Base-by-base conservation (phyloP, 768 basidiomycete genomes). In the Pholiota molesta region DNA sequence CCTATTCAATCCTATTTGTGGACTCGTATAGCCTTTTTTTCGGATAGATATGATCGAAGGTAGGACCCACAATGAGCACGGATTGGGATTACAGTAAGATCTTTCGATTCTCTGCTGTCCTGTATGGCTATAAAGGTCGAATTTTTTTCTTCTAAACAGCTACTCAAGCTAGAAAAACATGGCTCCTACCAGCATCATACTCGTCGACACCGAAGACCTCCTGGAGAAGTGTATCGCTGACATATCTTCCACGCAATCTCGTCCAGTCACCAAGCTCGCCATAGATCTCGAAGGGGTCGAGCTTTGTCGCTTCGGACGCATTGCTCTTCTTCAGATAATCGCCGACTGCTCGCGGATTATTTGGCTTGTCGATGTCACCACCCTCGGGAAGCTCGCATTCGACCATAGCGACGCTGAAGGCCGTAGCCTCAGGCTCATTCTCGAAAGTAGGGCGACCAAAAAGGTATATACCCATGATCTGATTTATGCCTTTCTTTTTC, bases 281-380 rank as follows among this genome's bases (percentile, higher is more conserved):
- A 64, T 79, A 11, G 77, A 79, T 55, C 55, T 77, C 11, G 77
- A 79, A 52, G 77, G 77, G 0, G 67, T 77, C 14, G 69, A 72
- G 2, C 65, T 77, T 6, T 73, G 68, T 51, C 74, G 77, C 2
- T 47, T 68, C 2, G 77, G 76, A 0, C 68, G 65, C 1, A 59
- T 77, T 9, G 69, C 71, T 31, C 65, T 77, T 26, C 39, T 79
- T 13, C 76, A 77, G 55, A 63, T 77, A 28, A 57, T 72, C 21
- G 68, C 72, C 16, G 60, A 67, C 14, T 57, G 51, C 19, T 74
- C 71, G 37, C 62, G 64, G 17, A 69, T 57, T 10, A 70, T 77
- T 17, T 79, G 75, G 74, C 62, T 79, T 35, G 49, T 79, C 60
- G 78, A 79, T 57, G 61, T 79, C 9, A 74, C 72, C 7, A 67